phyloP scores from a whole-genome alignment of 2,329 filamentous ascomycete species.

The Stylonectria norvegica region DNA sequence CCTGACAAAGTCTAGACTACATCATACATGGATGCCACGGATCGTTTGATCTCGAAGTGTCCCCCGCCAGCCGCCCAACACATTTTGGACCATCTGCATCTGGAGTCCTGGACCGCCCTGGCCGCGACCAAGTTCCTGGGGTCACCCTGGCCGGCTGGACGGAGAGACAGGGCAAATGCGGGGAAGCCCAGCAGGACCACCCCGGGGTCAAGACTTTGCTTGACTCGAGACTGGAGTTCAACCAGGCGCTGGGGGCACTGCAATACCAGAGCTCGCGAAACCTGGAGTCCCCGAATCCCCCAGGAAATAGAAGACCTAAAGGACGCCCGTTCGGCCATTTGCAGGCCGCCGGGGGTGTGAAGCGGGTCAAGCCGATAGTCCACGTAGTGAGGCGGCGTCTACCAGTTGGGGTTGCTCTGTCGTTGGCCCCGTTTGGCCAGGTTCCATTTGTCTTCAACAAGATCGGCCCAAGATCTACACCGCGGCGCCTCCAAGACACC shows the following conservation, averaged over 20 bases:
- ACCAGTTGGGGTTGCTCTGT: too few relatives aligned
- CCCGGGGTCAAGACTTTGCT: conserved; percentile 9
- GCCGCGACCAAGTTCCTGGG: conserved; percentile 16
- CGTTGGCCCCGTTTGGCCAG: conserved; percentile 6
- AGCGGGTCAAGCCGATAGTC: conserved; percentile 17
- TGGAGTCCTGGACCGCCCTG: conserved; percentile 10
- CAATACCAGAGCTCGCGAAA: background rate
- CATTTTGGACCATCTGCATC: conserved; percentile 12
- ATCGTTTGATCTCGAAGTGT: too few relatives aligned
- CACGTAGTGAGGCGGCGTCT: conserved; percentile 12
- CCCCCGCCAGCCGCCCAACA: conserved; percentile 16
- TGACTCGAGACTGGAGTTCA: conserved; percentile 12
- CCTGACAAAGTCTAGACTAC: too few relatives aligned
- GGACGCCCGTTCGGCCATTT: background rate
- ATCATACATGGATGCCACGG: too few relatives aligned
- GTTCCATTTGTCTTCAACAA: too few relatives aligned
- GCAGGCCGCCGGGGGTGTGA: conserved; percentile 5
- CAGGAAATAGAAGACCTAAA: too few relatives aligned
- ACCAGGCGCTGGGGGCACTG: background rate
- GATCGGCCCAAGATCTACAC: conserved; percentile 17
- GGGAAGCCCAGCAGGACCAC: conserved; percentile 18
- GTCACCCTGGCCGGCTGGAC: conserved; percentile 24
- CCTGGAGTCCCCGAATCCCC: background rate
- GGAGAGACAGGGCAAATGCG: conserved; percentile 23
- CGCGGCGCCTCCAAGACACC: too few relatives aligned